Evolutionary conservation across 31 red algal species (phyloP).

Genomic region (Asparagopsis taxiformis): DNA sequence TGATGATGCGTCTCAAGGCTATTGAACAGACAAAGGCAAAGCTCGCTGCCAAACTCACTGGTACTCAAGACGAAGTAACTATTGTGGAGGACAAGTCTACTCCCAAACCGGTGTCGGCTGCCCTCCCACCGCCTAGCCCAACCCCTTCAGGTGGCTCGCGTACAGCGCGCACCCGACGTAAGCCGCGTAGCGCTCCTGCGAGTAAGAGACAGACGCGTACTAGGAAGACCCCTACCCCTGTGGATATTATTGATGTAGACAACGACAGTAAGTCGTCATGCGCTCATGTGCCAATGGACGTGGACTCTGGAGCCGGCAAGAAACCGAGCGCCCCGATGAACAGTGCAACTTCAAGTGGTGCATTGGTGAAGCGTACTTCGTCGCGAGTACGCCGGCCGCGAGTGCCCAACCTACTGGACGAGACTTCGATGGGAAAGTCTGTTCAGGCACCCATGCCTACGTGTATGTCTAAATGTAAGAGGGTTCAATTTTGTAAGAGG

Average conservation of each 20-base stretch:
- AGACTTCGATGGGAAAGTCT: neutral
- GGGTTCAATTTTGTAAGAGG: slow-evolving; percentile 79
- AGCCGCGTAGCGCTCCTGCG: neutral
- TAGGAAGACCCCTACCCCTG: neutral
- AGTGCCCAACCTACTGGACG: neutral
- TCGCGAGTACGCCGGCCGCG: slow-evolving; percentile 36
- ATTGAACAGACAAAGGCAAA: neutral
- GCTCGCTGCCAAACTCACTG: neutral
- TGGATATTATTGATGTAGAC: neutral
- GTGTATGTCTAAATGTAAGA: slow-evolving; percentile 68
- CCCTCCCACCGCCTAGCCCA: neutral
- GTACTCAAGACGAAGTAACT: neutral
- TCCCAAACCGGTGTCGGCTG: neutral
- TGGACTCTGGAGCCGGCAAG: neutral
- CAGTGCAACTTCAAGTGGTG: neutral
- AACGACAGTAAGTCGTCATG: neutral
- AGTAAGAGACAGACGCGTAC: neutral
- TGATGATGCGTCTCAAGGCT: neutral
- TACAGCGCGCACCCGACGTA: neutral
- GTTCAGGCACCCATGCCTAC: slow-evolving; percentile 9
- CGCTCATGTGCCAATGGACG: neutral
- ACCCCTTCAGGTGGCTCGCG: neutral
- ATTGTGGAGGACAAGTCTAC: neutral
- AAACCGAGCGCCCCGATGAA: neutral
- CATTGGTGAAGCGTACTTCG: slow-evolving; percentile 22